These are phyloP conservation scores for Pisolithus albus DNA, from an alignment of 768 basidiomycete genomes.

Conservation along the genomic window DNA sequence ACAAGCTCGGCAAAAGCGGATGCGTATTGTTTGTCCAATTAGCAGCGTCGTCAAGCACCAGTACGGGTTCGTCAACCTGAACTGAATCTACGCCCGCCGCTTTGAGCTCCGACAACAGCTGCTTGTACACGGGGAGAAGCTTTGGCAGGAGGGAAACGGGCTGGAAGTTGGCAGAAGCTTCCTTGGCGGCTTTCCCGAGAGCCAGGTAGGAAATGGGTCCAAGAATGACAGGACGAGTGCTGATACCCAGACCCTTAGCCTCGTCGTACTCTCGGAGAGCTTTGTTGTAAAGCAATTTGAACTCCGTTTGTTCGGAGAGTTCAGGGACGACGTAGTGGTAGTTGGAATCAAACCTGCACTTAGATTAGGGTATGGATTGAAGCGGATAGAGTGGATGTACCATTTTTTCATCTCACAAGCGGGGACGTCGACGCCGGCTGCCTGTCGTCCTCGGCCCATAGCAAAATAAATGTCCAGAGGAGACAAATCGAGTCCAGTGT, in stretches of 20 bases:
- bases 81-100: conserved; percentile 90
- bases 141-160: conserved; percentile 86
- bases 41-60: conserved; percentile 83
- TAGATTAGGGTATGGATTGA: conserved; percentile 1
- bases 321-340: conserved; percentile 99
- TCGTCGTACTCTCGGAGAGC: conserved; percentile 90
- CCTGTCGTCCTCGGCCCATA: conserved; percentile 98
- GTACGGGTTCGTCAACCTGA: conserved; percentile 94
- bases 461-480: conserved; percentile 96
- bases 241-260: conserved; percentile 83
- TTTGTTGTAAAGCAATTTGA: conserved; percentile 96
- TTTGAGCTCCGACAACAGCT: conserved; percentile 86
- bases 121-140: conserved; percentile 86
- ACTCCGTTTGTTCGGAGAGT: conserved; percentile 82
- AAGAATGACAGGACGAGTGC: conserved; percentile 91
- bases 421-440: conserved; percentile 90
- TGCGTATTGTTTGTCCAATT: conserved; percentile 72
- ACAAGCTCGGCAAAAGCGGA: conserved; percentile 76
- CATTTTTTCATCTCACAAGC: conserved; percentile 99
- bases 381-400: conserved; percentile 38
- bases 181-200: conserved; percentile 87
- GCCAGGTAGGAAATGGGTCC: conserved; percentile 94
- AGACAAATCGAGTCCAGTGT: conserved; percentile 77
- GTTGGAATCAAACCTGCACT: conserved; percentile 89
- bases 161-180: conserved; percentile 76